Base-by-base conservation (phyloP, 257 asterid genomes). In the Ilex asprella region DNA sequence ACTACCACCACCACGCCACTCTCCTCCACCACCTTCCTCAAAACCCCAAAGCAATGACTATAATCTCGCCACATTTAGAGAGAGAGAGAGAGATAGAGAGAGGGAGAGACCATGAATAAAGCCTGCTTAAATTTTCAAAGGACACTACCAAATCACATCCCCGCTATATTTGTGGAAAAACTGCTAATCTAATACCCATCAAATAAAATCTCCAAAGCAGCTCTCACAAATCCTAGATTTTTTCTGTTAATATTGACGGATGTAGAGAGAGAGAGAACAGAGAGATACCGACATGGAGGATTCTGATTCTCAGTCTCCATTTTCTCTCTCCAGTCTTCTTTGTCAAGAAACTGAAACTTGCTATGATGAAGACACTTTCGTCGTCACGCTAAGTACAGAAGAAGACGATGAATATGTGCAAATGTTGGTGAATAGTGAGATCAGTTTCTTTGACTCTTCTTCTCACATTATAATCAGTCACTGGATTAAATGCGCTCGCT, bases 401-500 rank as follows among this genome's bases (percentile, higher is more conserved):
- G 74, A 44, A 51, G 83, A 72, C 55, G 77, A 78, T 5, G 85
- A 73, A 32, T 83, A 81, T 58, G 51, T 85, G 21, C 64, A 60
- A 39, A 16, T 59, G 63, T 70, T 85, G 71, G 72, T 85, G 30
- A 70, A 60, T 7, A 79, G 62, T 67, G 95, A 85, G 66, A 58
- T 53, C 60, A 0, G 70, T 31, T 63, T 11, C 14, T 64, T 43
- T 55, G 83, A 67, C 3, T 70, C 57, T 15, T 43, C 60, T 61
- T 30, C 47, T 53, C 62, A 39, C 10, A 63, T 39, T 55, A 21
- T 49, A 2, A 51, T 13, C 27, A 63, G 29, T 11, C 71, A 58
- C 12, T 71, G 79, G 88, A 66, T 73, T 62, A 56, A 50, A 47
- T 51, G 70, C 54, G 82, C 78, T 50, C 88, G 95, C n/a, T 43